phyloP scores from a whole-genome alignment of 106 monocot genomes.

The Posidonia australis region DNA sequence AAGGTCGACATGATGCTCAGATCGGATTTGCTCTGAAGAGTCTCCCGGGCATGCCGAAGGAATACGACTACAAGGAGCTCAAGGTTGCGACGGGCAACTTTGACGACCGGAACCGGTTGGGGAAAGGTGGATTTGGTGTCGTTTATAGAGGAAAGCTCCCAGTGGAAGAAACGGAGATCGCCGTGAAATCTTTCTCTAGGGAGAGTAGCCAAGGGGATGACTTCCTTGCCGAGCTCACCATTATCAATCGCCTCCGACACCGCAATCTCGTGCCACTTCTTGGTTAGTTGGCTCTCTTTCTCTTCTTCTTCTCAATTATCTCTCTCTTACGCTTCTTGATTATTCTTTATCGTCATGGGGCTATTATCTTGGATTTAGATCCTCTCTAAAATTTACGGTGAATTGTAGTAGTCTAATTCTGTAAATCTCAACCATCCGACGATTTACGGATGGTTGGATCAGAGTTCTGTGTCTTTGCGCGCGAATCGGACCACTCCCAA shows the following conservation, averaged over 20 bases:
- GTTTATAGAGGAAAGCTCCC: conserved; percentile 56
- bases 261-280: conserved; percentile 56
- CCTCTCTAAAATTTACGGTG: too few species aligned
- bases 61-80: conserved; percentile 59
- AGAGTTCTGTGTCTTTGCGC: too few species aligned
- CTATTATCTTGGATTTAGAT: too few species aligned
- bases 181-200: conserved; percentile 79
- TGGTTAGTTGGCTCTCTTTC: conserved; percentile 20
- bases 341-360: too few species aligned
- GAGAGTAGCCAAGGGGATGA: conserved; percentile 32
- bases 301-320: neutral
- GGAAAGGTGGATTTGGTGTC: conserved; percentile 17
- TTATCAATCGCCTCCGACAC: conserved; percentile 90
- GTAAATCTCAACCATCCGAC: too few species aligned
- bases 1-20: conserved; percentile 6
- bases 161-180: conserved; percentile 30
- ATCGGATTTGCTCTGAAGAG: conserved; percentile 23
- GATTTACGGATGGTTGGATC: too few species aligned
- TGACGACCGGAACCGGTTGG: conserved; percentile 41
- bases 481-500: too few species aligned
- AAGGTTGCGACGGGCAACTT: conserved; percentile 58
- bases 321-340: too few species aligned
- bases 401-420: too few species aligned
- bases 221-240: conserved; percentile 80
- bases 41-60: conserved; percentile 44